A percentile compares a stretch with the other conserved stretches of the same genome.
These are phyloP conservation scores for Hypomontagnella monticulosa DNA, from an alignment of 495 filamentous ascomycete genomes.

Conservation along the genomic window DNA sequence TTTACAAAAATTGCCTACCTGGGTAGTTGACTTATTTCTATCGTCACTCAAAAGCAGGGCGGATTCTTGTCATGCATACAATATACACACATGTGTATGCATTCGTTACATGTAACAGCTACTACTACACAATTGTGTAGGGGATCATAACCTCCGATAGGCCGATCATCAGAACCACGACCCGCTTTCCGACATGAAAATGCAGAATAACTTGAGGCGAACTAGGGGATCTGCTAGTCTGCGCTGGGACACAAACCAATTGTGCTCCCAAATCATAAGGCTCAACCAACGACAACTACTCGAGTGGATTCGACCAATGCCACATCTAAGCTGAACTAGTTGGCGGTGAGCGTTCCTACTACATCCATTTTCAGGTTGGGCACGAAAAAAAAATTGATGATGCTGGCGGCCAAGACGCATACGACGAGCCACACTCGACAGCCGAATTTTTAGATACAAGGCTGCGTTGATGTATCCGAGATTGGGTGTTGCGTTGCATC, in stretches of 20 bases:
- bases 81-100: no score
- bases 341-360: slow-evolving; percentile 17
- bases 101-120: no score
- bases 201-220: not conserved
- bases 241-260: slow-evolving; percentile 5
- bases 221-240: not conserved
- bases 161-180: slow-evolving; percentile 3
- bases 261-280: slow-evolving; percentile 6
- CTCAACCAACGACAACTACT: slow-evolving; percentile 11
- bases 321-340: slow-evolving; percentile 5
- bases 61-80: no score
- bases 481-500: slow-evolving; percentile 12
- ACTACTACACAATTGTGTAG: not conserved
- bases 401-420: slow-evolving; percentile 20
- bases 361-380: slow-evolving; percentile 19
- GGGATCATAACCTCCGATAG: slow-evolving; percentile 23
- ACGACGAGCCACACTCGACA: slow-evolving; percentile 7
- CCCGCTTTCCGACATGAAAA: slow-evolving; percentile 19
- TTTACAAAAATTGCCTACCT: no score
- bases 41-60: no score
- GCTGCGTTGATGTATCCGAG: not conserved
- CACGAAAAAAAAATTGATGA: slow-evolving; percentile 15
- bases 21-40: no score
- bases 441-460: not conserved
- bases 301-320: slow-evolving; percentile 15